Percentiles rank a stretch among this genome's conserved stretches.
phyloP scores from a whole-genome alignment of 2,329 filamentous ascomycete species.

The Trematosphaeria pertusa region DNA sequence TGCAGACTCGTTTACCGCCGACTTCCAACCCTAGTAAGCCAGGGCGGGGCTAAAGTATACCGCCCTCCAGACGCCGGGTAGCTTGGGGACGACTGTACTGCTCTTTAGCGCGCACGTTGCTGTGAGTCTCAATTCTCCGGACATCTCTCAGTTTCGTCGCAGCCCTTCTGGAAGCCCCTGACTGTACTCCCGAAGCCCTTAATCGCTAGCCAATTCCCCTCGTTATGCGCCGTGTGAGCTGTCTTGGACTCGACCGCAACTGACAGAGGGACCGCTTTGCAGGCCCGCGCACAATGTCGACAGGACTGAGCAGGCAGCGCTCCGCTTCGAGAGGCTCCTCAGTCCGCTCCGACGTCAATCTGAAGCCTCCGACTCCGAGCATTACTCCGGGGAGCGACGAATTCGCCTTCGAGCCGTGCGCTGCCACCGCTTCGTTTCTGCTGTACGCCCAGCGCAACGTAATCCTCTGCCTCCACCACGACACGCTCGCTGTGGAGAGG shows the following conservation, averaged over 20 bases:
- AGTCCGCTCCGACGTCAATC: slow-evolving; percentile 40
- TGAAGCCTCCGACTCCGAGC: slow-evolving; percentile 52
- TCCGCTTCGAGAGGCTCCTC: slow-evolving; percentile 50
- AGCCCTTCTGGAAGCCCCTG: slow-evolving; percentile 36
- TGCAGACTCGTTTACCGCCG: slow-evolving; percentile 48
- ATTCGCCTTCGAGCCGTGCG: slow-evolving; percentile 79
- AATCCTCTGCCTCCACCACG: slow-evolving; percentile 89
- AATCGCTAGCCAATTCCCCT: slow-evolving; percentile 34
- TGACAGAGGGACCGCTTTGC: slow-evolving; percentile 33
- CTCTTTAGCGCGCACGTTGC: slow-evolving; percentile 47
- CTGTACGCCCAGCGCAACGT: slow-evolving; percentile 84
- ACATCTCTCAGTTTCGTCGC: slow-evolving; percentile 33
- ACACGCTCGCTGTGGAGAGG: slow-evolving; percentile 87
- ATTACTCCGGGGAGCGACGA: slow-evolving; percentile 56
- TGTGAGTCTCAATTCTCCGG: slow-evolving; percentile 47
- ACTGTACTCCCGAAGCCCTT: slow-evolving; percentile 35
- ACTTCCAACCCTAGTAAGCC: slow-evolving; percentile 43
- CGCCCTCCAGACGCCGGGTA: slow-evolving; percentile 46
- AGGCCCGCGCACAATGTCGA: slow-evolving; percentile 52
- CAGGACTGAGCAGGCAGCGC: slow-evolving; percentile 50
- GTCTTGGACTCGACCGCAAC: slow-evolving; percentile 30
- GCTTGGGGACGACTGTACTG: slow-evolving; percentile 40
- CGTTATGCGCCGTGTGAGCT: slow-evolving; percentile 40
- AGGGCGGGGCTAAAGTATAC: slow-evolving; percentile 48
- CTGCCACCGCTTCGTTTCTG: slow-evolving; percentile 88